These are phyloP conservation scores for Colletotrichum sp. DNA, from an alignment of 2,329 filamentous ascomycete genomes.

Conservation along the genomic window DNA sequence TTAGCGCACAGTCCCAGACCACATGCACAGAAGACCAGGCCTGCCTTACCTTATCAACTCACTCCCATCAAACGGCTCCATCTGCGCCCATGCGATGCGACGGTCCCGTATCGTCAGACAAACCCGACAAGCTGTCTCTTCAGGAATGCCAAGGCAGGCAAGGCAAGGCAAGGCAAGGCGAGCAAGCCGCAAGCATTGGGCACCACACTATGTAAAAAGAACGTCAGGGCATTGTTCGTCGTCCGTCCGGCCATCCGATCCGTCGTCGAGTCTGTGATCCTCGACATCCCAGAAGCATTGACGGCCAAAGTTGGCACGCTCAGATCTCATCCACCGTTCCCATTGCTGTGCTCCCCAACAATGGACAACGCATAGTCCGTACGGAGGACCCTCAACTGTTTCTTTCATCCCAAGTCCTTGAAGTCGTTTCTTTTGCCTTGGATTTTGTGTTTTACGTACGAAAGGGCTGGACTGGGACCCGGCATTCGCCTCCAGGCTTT, in stretches of 20 bases:
- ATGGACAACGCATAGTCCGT: conserved; percentile 12
- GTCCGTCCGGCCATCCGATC: conserved; percentile 15
- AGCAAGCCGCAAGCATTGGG: background rate
- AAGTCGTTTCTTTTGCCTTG: background rate
- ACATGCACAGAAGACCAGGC: background rate
- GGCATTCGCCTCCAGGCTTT: background rate
- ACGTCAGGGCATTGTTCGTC: background rate
- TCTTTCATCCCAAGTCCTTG: background rate
- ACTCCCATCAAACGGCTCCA: background rate
- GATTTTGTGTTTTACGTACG: background rate
- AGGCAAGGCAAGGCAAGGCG: background rate
- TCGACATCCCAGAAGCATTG: conserved; percentile 18
- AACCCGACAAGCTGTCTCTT: conserved; percentile 1
- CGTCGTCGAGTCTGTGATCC: conserved; percentile 11
- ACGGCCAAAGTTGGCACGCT: background rate
- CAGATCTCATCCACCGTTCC: background rate
- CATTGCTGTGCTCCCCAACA: background rate
- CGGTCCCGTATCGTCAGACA: conserved; percentile 2
- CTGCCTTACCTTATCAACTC: background rate
- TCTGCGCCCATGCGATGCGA: background rate
- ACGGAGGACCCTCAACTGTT: background rate
- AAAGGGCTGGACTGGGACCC: background rate
- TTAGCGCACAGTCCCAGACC: background rate
- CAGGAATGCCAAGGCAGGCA: background rate
- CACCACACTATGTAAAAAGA: background rate